phyloP scores from a whole-genome alignment of 179 eudicot species.

The Spergularia azorica region DNA sequence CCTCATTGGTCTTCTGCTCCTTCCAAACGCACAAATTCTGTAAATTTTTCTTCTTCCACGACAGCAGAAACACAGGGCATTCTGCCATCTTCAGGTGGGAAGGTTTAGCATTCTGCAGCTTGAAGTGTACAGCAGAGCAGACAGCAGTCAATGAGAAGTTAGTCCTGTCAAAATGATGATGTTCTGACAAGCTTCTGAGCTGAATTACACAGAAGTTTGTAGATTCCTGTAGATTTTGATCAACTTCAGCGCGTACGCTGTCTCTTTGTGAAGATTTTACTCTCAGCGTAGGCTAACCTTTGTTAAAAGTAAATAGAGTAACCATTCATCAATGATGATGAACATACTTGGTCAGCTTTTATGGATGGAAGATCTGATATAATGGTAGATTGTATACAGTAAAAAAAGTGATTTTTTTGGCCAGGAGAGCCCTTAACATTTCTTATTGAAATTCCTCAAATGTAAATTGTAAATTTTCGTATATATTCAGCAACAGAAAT shows the following conservation, averaged over 20 bases:
- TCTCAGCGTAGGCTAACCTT: constrained; percentile 15
- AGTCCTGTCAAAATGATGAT: not conserved
- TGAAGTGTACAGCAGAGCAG: not conserved
- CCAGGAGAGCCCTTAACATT: not conserved
- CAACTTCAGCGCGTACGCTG: not conserved
- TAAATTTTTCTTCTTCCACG: constrained; percentile 34
- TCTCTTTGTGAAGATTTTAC: constrained; percentile 12
- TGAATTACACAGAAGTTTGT: constrained; percentile 2
- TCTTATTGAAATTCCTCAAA: not conserved
- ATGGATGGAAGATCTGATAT: not conserved
- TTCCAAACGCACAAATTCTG: constrained; percentile 61
- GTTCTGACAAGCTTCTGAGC: not conserved
- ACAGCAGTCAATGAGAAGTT: not conserved
- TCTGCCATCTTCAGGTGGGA: constrained; percentile 49
- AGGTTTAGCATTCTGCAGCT: constrained; percentile 37
- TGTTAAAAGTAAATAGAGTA: not conserved
- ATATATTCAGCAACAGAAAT: constrained; percentile 8
- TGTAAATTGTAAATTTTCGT: constrained; percentile 18
- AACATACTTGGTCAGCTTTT: not conserved
- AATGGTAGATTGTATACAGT: not conserved
- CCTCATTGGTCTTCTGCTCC: constrained; percentile 65
- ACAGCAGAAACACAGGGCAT: constrained; percentile 30
- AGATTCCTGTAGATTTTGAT: constrained; percentile 20
- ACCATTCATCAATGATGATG: constrained; percentile 3
- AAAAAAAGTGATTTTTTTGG: not conserved